phyloP scores from a whole-genome alignment of 495 filamentous ascomycete genomes.

The Pseudoneurospora amorphoporcata region DNA sequence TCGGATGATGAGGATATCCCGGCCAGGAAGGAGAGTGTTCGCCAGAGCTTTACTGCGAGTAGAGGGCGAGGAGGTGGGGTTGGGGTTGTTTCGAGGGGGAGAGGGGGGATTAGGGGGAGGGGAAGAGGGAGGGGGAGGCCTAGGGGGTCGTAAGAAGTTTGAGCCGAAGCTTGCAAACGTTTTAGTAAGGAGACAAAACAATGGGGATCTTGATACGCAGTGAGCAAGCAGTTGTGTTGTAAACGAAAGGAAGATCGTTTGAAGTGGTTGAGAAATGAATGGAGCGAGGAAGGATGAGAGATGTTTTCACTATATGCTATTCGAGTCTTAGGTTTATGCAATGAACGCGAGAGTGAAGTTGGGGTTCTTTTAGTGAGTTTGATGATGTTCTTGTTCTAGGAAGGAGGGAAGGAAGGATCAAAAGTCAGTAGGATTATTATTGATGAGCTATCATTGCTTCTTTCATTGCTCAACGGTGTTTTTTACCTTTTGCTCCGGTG shows the following conservation, averaged over 20 bases:
- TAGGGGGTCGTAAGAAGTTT: background rate
- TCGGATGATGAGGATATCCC: conserved; percentile 24
- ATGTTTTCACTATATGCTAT: background rate
- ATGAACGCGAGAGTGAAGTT: background rate
- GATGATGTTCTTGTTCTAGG: background rate
- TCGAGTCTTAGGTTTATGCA: background rate
- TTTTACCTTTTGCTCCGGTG: background rate
- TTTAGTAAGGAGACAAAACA: background rate
- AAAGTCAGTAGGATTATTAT: background rate
- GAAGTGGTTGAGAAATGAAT: background rate
- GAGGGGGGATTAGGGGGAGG: conserved; percentile 7
- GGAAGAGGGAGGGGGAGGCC: conserved; percentile 5
- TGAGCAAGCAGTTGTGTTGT: background rate
- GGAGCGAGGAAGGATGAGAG: background rate
- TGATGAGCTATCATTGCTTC: background rate
- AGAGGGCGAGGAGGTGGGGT: background rate
- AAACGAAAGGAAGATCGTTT: background rate
- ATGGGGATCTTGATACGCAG: background rate
- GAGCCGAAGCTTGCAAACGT: background rate
- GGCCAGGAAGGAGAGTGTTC: conserved; percentile 4
- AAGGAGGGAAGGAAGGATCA: background rate
- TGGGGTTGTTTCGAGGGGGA: background rate
- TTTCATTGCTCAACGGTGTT: background rate
- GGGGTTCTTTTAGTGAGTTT: background rate
- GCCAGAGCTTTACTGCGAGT: background rate